Evolutionary conservation across 148 eudicot genomes (phyloP).

Genomic region (Vaccinium macrocarpon): DNA sequence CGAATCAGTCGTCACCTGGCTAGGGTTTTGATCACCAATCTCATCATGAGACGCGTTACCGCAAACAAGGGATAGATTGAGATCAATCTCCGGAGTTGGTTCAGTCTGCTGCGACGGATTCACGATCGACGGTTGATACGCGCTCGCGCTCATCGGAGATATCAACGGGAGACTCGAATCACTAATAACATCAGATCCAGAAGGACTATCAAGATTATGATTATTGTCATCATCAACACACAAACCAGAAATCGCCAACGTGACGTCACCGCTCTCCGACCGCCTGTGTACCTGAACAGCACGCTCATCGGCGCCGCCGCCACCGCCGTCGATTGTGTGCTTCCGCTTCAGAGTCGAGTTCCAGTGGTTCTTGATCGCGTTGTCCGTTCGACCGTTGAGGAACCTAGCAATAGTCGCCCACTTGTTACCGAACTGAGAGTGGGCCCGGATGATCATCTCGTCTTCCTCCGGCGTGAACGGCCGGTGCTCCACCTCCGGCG

Average conservation of each 20-base stretch:
- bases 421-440: conserved; percentile 43
- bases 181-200: conserved; percentile 41
- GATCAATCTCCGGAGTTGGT: conserved; percentile 26
- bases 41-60: conserved; percentile 17
- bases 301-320: conserved; percentile 16
- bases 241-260: conserved; percentile 15
- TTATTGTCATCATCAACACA: not conserved
- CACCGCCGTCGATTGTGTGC: conserved; percentile 11
- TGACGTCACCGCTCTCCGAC: conserved; percentile 21
- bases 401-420: conserved; percentile 70
- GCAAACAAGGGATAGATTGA: conserved; percentile 39
- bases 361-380: conserved; percentile 80
- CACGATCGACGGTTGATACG: not conserved
- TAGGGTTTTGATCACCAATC: not conserved
- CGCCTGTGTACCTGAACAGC: conserved; percentile 24
- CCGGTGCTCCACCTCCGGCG: conserved; percentile 65
- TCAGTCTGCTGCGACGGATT: not conserved
- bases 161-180: conserved; percentile 24
- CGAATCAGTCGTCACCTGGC: not conserved
- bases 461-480: conserved; percentile 60
- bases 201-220: conserved; percentile 18
- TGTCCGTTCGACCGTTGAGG: conserved; percentile 64
- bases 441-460: conserved; percentile 45
- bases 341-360: conserved; percentile 66
- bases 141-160: not conserved